These are phyloP conservation scores for Hypomontagnella submonticulosa DNA, from an alignment of 495 filamentous ascomycete genomes.

Conservation along the genomic window DNA sequence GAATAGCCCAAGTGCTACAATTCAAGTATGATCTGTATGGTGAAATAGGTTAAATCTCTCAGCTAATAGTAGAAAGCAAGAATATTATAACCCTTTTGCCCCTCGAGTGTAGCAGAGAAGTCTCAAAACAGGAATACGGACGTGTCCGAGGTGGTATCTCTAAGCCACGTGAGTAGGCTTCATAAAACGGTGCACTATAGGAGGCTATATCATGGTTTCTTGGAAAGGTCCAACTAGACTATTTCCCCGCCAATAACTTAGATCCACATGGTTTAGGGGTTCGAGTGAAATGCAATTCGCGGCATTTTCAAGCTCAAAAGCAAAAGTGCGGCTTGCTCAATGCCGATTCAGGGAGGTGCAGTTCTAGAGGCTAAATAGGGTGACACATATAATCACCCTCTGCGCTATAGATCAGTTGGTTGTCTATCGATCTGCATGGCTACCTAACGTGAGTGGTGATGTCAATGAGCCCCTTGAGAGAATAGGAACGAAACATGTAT, in stretches of 20 bases:
- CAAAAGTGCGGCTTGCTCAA: not conserved
- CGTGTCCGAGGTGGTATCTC: slow-evolving; percentile 15
- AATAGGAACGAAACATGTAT: not conserved
- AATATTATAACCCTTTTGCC: not conserved
- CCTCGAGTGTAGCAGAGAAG: slow-evolving; percentile 16
- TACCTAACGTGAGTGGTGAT: not conserved
- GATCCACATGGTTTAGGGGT: slow-evolving; percentile 13
- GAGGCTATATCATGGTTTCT: slow-evolving; percentile 4
- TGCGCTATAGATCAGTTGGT: slow-evolving; percentile 11
- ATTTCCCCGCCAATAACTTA: slow-evolving; percentile 14
- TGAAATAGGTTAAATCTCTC: not conserved
- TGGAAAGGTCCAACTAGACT: too few relatives aligned
- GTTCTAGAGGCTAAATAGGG: slow-evolving; percentile 31
- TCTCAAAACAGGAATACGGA: slow-evolving; percentile 1
- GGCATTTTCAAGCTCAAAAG: not conserved
- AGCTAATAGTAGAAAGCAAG: not conserved
- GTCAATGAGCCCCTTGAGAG: not conserved
- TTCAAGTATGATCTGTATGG: not conserved
- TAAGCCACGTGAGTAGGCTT: slow-evolving; percentile 10
- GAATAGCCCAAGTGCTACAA: slow-evolving; percentile 9
- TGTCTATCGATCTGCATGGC: slow-evolving; percentile 10
- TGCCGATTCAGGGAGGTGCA: slow-evolving; percentile 2
- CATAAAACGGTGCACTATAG: slow-evolving; percentile 5
- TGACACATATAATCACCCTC: not conserved
- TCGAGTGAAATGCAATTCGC: slow-evolving; percentile 6